Conservation (phyloP, 495 filamentous ascomycete genomes). For the Elasticomyces elasticus region DNA sequence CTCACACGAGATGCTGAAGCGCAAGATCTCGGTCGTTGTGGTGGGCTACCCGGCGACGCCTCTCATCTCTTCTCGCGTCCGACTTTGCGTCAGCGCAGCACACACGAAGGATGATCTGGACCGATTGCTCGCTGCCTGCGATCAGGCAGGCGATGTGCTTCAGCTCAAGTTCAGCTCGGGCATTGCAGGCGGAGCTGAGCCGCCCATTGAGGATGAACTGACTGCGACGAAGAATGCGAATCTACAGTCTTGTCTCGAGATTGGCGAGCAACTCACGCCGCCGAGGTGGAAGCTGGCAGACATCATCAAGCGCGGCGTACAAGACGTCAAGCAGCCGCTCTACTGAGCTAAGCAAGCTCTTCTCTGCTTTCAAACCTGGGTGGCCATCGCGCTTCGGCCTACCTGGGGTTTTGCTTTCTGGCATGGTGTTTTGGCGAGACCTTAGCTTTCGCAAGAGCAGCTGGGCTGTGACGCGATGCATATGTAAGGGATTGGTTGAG, state of each 20-base stretch:
- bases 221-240: slow-evolving; percentile 62
- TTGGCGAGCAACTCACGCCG: slow-evolving; percentile 41
- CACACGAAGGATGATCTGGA: slow-evolving; percentile 98
- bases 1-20: slow-evolving; percentile 92
- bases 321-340: slow-evolving; percentile 66
- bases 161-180: slow-evolving; percentile 95
- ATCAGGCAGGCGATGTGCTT: slow-evolving; percentile 82
- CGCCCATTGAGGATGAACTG: slow-evolving; percentile 49
- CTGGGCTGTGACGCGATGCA: neutral
- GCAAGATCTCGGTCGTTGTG: slow-evolving; percentile 96
- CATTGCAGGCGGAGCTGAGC: slow-evolving; percentile 74
- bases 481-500: neutral
- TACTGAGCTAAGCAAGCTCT: neutral
- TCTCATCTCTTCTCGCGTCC: slow-evolving; percentile 81
- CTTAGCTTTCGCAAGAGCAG: neutral
- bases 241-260: slow-evolving; percentile 42
- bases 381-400: neutral
- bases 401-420: neutral
- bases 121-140: slow-evolving; percentile 77
- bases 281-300: slow-evolving; percentile 78
- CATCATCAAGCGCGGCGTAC: slow-evolving; percentile 64
- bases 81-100: slow-evolving; percentile 90
- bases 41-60: slow-evolving; percentile 98
- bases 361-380: neutral
- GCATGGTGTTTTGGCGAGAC: neutral